Conservation (phyloP, 2,329 filamentous ascomycete genomes). For the Nemania abortiva region DNA sequence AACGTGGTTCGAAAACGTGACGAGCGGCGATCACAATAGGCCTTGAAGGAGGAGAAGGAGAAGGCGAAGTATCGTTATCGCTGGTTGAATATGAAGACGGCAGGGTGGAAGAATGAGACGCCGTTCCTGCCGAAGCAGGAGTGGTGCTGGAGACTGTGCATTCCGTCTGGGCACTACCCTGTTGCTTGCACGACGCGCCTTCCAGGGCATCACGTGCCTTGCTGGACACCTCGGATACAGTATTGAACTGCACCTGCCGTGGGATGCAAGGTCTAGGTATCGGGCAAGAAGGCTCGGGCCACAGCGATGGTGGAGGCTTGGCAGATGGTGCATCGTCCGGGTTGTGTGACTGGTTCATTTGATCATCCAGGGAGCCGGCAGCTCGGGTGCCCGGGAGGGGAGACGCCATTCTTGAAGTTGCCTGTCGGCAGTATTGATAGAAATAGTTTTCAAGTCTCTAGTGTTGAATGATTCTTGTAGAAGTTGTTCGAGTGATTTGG, state of each 20-base stretch:
- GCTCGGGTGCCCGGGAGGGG: not conserved
- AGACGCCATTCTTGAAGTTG: not conserved
- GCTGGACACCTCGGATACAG: not conserved
- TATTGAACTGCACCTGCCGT: conserved; percentile 14
- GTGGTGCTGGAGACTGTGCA: conserved; percentile 1
- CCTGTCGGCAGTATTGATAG: not conserved
- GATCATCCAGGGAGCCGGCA: not conserved
- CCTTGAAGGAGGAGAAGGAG: not conserved
- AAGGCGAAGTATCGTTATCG: no score
- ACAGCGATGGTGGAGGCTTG: conserved; percentile 35
- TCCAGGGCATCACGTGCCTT: not conserved
- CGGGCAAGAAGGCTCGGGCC: conserved; percentile 31
- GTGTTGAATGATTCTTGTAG: not conserved
- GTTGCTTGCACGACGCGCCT: conserved; percentile 1
- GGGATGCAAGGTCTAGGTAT: conserved; percentile 1
- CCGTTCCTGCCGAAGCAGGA: not conserved
- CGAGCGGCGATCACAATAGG: conserved; percentile 1
- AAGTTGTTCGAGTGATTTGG: not conserved
- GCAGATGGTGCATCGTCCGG: not conserved
- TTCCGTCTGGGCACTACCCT: conserved; percentile 3
- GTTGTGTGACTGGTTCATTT: conserved; percentile 5
- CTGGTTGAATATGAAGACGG: conserved; percentile 13
- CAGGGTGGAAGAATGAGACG: conserved; percentile 21
- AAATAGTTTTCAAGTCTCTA: not conserved
- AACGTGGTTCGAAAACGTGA: conserved; percentile 28